phyloP scores from a whole-genome alignment of 345 rosid species.

The Bruguiera parviflora region DNA sequence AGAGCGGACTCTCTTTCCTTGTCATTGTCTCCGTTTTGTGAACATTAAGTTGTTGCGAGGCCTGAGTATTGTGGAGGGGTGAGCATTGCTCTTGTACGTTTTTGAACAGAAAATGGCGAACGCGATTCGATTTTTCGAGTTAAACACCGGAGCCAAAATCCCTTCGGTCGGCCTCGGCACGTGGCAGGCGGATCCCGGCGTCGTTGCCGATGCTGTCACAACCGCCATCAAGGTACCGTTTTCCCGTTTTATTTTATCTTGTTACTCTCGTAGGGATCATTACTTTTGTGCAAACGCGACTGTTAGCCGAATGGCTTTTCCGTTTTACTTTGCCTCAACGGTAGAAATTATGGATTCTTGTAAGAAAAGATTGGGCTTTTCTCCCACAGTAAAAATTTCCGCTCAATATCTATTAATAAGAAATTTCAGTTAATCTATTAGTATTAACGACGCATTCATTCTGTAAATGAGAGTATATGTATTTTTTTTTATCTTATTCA shows the following conservation, averaged over 20 bases:
- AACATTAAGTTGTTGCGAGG: background rate
- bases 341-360: too few relatives aligned
- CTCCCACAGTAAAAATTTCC: too few relatives aligned
- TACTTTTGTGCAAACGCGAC: background rate
- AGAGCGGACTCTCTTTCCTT: too few relatives aligned
- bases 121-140: conserved; percentile 28
- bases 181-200: conserved; percentile 38
- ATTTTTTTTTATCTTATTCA: too few relatives aligned
- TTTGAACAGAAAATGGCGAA: conserved; percentile 27
- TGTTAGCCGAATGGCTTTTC: too few relatives aligned
- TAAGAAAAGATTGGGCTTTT: too few relatives aligned
- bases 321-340: too few relatives aligned
- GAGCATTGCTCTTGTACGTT: background rate
- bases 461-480: too few relatives aligned
- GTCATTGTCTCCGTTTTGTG: too few relatives aligned
- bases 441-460: too few relatives aligned
- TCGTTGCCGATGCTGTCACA: conserved; percentile 29
- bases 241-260: background rate
- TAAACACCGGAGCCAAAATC: conserved; percentile 53
- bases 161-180: conserved; percentile 52
- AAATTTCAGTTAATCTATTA: too few relatives aligned
- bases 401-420: too few relatives aligned
- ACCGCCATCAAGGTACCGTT: conserved; percentile 11
- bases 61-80: background rate
- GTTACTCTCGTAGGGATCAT: background rate